Conservation (phyloP, 129 eudicot species). For the Ambrosia trifida region DNA sequence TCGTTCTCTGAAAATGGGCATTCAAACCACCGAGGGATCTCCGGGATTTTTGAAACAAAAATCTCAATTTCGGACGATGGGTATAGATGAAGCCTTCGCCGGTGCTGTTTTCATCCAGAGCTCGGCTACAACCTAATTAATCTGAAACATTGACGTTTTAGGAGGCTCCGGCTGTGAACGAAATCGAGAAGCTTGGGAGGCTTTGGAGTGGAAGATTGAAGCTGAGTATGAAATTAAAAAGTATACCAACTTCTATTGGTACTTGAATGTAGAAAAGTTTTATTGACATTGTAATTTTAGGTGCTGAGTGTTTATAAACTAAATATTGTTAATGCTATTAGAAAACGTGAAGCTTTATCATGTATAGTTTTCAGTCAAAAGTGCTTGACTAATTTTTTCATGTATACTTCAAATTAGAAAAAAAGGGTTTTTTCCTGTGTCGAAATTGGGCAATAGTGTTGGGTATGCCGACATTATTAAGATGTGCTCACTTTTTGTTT, state of each 20-base stretch:
- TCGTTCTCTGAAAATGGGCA: no score
- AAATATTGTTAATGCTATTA: neutral
- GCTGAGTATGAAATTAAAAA: slow-evolving; percentile 53
- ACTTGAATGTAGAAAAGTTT: slow-evolving; percentile 17
- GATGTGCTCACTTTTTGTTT: neutral
- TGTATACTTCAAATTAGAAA: neutral
- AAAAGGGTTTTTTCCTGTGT: neutral
- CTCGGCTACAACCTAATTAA: slow-evolving; percentile 65
- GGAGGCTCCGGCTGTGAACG: slow-evolving; percentile 35
- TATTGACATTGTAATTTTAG: neutral
- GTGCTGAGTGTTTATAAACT: neutral
- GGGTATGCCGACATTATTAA: neutral
- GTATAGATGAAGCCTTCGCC: slow-evolving; percentile 34
- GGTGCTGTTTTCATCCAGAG: slow-evolving; percentile 64
- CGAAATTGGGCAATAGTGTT: neutral
- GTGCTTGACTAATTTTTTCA: neutral
- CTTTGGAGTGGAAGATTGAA: slow-evolving; percentile 71
- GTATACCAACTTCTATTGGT: slow-evolving; percentile 81
- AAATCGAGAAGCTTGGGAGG: slow-evolving; percentile 61
- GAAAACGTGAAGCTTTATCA: slow-evolving; percentile 6
- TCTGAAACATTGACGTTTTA: slow-evolving; percentile 32
- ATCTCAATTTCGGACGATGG: no score
- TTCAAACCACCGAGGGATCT: no score
- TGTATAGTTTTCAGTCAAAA: neutral
- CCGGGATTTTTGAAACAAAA: no score